Conservation (phyloP, 169 alveolate genomes). For the Plasmodium fragile region DNA sequence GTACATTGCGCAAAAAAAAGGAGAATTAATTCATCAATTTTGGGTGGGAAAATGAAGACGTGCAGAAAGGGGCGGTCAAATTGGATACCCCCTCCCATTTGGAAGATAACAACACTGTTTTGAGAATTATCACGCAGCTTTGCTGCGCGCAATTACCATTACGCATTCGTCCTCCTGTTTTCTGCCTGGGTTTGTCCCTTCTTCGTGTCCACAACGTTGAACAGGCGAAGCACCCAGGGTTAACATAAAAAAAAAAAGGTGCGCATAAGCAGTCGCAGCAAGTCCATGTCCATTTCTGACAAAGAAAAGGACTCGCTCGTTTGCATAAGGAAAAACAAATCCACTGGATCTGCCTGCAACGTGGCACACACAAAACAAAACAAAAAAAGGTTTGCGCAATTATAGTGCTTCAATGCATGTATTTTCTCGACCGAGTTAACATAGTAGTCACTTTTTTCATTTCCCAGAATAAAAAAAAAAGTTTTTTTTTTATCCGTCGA, state of each 20-base stretch:
- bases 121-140: not conserved
- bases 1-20: not conserved
- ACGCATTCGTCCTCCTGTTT: not conserved
- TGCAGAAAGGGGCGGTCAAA: not conserved
- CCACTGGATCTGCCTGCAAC: not conserved
- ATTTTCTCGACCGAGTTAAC: not conserved
- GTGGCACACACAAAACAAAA: constrained; percentile 13
- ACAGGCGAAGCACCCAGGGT: not conserved
- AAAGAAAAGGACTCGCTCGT: not conserved
- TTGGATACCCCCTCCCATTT: not conserved
- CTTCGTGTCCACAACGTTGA: not conserved
- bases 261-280: not conserved
- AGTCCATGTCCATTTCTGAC: constrained; percentile 22
- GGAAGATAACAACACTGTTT: not conserved
- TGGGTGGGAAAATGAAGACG: not conserved
- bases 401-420: not conserved
- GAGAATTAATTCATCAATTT: not conserved
- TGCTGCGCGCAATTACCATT: not conserved
- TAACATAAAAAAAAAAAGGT: constrained; percentile 13
- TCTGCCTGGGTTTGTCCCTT: not conserved
- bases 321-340: constrained; percentile 29
- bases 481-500: constrained; percentile 15
- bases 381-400: constrained; percentile 34
- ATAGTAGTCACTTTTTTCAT: not conserved
- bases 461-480: constrained; percentile 19